Evolutionary conservation across 1,284 basidiomycete species (phyloP).

Genomic region (Puccinia novopanici): DNA sequence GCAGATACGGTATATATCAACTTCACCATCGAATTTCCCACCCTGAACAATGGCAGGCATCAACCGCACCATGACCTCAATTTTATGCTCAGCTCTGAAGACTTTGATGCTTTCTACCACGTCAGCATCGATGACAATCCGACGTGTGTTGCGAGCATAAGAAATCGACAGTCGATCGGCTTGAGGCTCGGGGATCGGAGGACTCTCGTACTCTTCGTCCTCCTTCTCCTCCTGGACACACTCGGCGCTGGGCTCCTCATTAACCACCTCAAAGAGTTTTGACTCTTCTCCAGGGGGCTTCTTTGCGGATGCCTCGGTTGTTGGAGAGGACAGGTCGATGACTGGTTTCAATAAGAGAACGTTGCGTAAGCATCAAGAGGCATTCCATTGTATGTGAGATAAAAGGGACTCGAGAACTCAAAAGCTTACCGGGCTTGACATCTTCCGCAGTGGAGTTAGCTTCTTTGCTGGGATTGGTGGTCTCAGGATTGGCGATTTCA

Average conservation of each 20-base stretch:
- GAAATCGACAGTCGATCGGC: conserved; percentile 75
- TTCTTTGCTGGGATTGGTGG: not conserved
- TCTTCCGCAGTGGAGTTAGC: not conserved
- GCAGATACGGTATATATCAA: conserved; percentile 62
- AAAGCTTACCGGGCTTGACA: conserved; percentile 8
- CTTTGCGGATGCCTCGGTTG: not conserved
- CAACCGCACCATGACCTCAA: conserved; percentile 75
- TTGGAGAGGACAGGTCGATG: not conserved
- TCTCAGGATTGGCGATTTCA: not conserved
- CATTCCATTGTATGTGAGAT: not conserved
- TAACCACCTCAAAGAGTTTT: conserved; percentile 20
- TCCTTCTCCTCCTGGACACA: conserved; percentile 38
- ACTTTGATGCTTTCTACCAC: conserved; percentile 79
- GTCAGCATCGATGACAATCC: conserved; percentile 84
- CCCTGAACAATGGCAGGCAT: conserved; percentile 55
- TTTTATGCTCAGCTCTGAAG: conserved; percentile 76
- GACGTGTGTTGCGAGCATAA: conserved; percentile 80
- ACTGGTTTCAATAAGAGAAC: not conserved
- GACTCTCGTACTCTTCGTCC: conserved; percentile 49
- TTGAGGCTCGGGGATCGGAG: conserved; percentile 57
- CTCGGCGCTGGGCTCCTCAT: conserved; percentile 49
- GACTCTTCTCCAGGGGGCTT: not conserved
- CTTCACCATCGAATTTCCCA: conserved; percentile 62
- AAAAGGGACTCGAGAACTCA: not conserved
- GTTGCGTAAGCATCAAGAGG: not conserved